Evolutionary conservation across 1,284 basidiomycete species (phyloP), one percentile per base, ranked within the genome.

Genomic region (Apiotrichum gamsii): DNA sequence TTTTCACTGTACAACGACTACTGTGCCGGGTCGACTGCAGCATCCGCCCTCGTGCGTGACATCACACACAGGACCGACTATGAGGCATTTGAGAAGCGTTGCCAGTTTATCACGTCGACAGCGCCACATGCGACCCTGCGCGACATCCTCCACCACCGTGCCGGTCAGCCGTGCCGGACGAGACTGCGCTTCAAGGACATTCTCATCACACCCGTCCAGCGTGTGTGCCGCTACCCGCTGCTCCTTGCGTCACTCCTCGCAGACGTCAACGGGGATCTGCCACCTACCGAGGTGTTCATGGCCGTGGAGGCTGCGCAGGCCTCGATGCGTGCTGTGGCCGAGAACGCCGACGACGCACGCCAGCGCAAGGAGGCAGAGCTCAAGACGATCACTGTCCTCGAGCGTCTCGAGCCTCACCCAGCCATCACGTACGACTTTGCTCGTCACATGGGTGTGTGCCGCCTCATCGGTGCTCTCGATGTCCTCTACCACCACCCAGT

Each of bases 161-260:
- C 54, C 28, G 32, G 59, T 15, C 47, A 51, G 10, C 37, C 60
- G 15, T 49, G 52, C 30, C 57, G 65, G 10, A 60, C 59, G 10
- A 61, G 70, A n/a, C 56, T 73, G 9, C 67, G 69, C 38, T 79
- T 90, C 40, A 75, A 80, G 57, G 89, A 93, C 70, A 87, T 89
- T 64, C 76, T 93, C 71, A 91, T 93, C 72, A 87, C 88, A 66
- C 89, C 89, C 6, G 79, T 91, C 16, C 89, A 93, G 70, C 77
- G 89, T 33, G 83, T 93, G 38, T 93, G 90, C 77, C 87, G 85
- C 60, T 96, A 96, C 65, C 89, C 90, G 9, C 77, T 95, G 34
- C 78, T 96, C 13, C 79, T 96, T 30, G 82, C 83, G 49, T 82
- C 87, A 58, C 78, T 95, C 39, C 77, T 78, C 19, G 52, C 49